Percentiles rank a stretch among this genome's conserved stretches.
Conservation (phyloP, 2,329 filamentous ascomycete species). For the Neocatenulostroma microsporum region DNA sequence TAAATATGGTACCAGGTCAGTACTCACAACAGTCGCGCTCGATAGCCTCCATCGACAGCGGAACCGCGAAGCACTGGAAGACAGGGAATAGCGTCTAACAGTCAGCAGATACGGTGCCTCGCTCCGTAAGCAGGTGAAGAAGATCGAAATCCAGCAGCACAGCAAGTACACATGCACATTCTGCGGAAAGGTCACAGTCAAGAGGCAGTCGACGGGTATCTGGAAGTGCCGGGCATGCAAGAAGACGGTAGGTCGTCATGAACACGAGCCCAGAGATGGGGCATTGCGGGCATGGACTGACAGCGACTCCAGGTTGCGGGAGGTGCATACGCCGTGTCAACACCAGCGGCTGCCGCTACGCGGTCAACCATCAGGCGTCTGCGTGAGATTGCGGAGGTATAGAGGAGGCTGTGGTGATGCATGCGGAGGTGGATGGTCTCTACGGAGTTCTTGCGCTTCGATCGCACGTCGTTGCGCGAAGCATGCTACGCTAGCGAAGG, state of each 20-base stretch:
- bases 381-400: constrained; percentile 95
- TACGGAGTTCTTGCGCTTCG: constrained; percentile 17
- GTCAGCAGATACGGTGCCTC: constrained; percentile 98
- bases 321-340: constrained; percentile 91
- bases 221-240: constrained; percentile 95
- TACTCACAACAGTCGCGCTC: too few species aligned
- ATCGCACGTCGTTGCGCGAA: too few species aligned
- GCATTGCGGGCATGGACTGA: neutral
- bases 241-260: constrained; percentile 55
- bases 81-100: too few species aligned
- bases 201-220: constrained; percentile 82
- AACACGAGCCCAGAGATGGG: neutral
- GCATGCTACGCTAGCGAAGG: too few species aligned
- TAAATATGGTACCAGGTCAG: neutral
- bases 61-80: too few species aligned
- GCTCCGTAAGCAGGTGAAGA: constrained; percentile 99
- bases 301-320: constrained; percentile 51
- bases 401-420: constrained; percentile 22
- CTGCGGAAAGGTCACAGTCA: constrained; percentile 81
- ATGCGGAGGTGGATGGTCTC: constrained; percentile 21
- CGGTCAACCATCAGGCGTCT: constrained; percentile 94
- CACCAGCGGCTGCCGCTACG: constrained; percentile 86
- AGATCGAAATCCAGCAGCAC: constrained; percentile 99
- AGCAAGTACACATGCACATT: constrained; percentile 96
- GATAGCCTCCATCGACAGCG: too few species aligned